Conservation (phyloP, 305 asterid species). For the Fraxinus velutina region DNA sequence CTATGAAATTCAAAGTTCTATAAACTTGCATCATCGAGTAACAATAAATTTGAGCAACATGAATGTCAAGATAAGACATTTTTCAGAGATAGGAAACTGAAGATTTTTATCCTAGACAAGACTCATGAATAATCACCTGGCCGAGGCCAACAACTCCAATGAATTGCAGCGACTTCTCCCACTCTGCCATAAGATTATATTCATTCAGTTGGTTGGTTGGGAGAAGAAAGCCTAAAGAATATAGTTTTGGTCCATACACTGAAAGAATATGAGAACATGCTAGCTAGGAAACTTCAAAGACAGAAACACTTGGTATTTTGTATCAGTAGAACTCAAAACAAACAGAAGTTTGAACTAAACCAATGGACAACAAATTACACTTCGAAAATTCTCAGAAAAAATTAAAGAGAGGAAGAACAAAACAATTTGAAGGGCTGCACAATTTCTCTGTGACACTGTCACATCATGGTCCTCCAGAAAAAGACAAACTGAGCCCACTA, state of each 20-base stretch:
- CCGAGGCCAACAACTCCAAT: conserved; percentile 61
- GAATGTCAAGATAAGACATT: not conserved
- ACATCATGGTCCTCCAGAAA: not conserved
- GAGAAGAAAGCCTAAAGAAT: not conserved
- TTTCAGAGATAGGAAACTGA: conserved; percentile 15
- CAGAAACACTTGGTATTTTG: not conserved
- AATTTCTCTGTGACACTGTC: not conserved
- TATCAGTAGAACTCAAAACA: not conserved
- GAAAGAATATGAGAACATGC: not conserved
- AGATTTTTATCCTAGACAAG: conserved; percentile 1
- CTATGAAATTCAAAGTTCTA: not conserved
- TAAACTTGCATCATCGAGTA: not conserved
- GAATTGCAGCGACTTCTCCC: conserved; percentile 76
- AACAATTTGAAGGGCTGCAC: not conserved
- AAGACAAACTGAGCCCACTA: not conserved
- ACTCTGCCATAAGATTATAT: conserved; percentile 49
- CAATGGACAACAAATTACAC: not conserved
- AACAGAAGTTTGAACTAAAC: not conserved
- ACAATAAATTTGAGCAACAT: not conserved
- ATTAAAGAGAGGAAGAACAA: not conserved
- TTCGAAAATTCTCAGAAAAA: not conserved
- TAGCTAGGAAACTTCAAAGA: not conserved
- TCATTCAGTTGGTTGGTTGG: conserved; percentile 14
- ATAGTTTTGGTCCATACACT: not conserved
- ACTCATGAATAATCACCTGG: conserved; percentile 43